Percentiles rank a stretch among this genome's conserved stretches.
phyloP scores from a whole-genome alignment of 345 rosid genomes.

The Citrus inodora region DNA sequence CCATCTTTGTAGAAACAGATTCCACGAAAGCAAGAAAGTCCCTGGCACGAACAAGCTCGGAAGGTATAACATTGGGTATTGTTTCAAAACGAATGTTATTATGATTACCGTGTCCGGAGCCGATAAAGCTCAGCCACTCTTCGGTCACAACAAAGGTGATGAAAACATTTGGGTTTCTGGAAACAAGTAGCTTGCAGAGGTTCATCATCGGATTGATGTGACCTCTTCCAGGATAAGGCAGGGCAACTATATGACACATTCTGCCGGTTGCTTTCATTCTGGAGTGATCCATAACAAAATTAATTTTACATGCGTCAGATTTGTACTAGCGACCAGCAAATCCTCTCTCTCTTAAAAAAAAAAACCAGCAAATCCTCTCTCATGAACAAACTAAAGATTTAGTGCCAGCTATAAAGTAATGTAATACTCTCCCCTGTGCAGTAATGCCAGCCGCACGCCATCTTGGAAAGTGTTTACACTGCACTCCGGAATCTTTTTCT shows the following conservation, averaged over 20 bases:
- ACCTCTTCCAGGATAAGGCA: constrained; percentile 72
- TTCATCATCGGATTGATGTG: constrained; percentile 76
- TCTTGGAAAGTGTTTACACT: too few relatives aligned
- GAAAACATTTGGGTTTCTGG: constrained; percentile 31
- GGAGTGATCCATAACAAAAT: background rate
- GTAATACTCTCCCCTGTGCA: too few relatives aligned
- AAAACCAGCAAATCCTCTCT: too few relatives aligned
- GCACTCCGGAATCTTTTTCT: too few relatives aligned
- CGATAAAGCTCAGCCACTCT: constrained; percentile 59
- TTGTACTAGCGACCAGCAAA: too few relatives aligned
- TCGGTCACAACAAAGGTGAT: constrained; percentile 64
- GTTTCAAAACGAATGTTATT: constrained; percentile 30
- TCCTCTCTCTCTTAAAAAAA: too few relatives aligned
- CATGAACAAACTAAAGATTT: too few relatives aligned
- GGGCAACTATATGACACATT: constrained; percentile 45
- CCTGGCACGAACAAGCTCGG: constrained; percentile 35
- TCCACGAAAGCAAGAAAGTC: constrained; percentile 34
- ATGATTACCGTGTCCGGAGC: constrained; percentile 31
- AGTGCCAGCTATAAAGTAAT: too few relatives aligned
- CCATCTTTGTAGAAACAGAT: constrained; percentile 41
- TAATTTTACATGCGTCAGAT: too few relatives aligned
- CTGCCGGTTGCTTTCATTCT: background rate
- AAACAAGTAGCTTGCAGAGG: constrained; percentile 45
- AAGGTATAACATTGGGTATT: constrained; percentile 49
- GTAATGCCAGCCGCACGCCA: too few relatives aligned